Conservation (phyloP, 2,329 filamentous ascomycete genomes). For the Aspergillaceae sp. region DNA sequence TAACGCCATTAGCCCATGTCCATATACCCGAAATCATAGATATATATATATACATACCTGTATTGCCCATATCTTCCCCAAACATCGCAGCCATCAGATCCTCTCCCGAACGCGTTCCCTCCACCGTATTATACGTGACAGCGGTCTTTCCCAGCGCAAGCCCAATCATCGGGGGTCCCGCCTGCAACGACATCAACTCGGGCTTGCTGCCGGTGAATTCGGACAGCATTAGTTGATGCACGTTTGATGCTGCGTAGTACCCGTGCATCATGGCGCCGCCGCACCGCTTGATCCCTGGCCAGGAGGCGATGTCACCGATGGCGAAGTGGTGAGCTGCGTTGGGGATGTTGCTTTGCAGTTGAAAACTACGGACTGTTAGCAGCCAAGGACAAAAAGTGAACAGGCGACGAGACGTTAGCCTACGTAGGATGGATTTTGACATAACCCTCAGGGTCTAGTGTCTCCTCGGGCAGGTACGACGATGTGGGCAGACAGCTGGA, state of each 20-base stretch:
- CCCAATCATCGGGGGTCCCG: slow-evolving; percentile 59
- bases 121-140: slow-evolving; percentile 51
- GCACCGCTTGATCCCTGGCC: slow-evolving; percentile 73
- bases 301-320: slow-evolving; percentile 59
- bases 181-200: slow-evolving; percentile 42
- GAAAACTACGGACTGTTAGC: slow-evolving; percentile 35
- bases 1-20: slow-evolving; percentile 13
- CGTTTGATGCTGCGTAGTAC: slow-evolving; percentile 56
- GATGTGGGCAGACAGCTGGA: slow-evolving; percentile 56
- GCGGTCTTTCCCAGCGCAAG: slow-evolving; percentile 63
- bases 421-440: slow-evolving; percentile 52
- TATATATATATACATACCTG: slow-evolving; percentile 41
- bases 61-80: slow-evolving; percentile 49
- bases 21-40: too few species aligned
- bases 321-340: slow-evolving; percentile 58
- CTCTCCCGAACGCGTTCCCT: slow-evolving; percentile 52
- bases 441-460: slow-evolving; percentile 56
- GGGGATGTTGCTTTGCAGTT: slow-evolving; percentile 46
- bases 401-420: background rate
- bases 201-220: slow-evolving; percentile 34
- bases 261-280: slow-evolving; percentile 69
- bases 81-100: slow-evolving; percentile 46
- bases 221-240: slow-evolving; percentile 53
- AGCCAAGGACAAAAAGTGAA: background rate
- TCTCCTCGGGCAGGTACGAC: slow-evolving; percentile 50